phyloP scores from a whole-genome alignment of 441 rosid genomes.

The Syzygium malaccense region DNA sequence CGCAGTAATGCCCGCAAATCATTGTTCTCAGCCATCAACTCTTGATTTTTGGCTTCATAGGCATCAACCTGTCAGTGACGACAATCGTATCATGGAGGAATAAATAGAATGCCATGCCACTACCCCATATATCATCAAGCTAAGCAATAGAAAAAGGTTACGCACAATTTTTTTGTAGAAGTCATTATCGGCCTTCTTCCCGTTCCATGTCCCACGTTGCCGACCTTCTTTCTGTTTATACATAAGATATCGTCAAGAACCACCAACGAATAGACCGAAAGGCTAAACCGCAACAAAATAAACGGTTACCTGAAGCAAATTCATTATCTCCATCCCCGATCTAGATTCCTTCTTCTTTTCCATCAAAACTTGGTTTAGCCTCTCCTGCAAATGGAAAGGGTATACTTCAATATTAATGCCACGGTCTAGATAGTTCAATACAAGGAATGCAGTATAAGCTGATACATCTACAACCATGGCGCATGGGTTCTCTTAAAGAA shows the following conservation, averaged over 20 bases:
- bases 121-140: background rate
- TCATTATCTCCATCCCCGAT: conserved; percentile 99
- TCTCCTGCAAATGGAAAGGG: conserved; percentile 48
- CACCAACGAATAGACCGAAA: background rate
- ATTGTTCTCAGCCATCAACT: conserved; percentile 81
- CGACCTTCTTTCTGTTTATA: conserved; percentile 86
- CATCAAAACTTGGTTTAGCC: conserved; percentile 86
- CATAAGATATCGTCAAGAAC: background rate
- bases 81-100: background rate
- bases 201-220: conserved; percentile 99
- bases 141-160: background rate
- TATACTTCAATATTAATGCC: background rate
- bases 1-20: conserved; percentile 84
- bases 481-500: background rate
- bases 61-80: conserved; percentile 77
- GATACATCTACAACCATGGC: background rate
- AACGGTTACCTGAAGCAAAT: conserved; percentile 70
- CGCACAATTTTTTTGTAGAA: conserved; percentile 89
- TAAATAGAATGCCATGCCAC: background rate
- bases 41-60: conserved; percentile 93
- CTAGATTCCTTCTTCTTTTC: conserved; percentile 97
- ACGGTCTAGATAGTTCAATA: background rate
- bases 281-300: background rate
- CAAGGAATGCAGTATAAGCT: background rate
- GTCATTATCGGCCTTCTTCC: conserved; percentile 94